These are phyloP conservation scores for Ustilago crameri DNA, from an alignment of 1,284 basidiomycete genomes.

Conservation along the genomic window DNA sequence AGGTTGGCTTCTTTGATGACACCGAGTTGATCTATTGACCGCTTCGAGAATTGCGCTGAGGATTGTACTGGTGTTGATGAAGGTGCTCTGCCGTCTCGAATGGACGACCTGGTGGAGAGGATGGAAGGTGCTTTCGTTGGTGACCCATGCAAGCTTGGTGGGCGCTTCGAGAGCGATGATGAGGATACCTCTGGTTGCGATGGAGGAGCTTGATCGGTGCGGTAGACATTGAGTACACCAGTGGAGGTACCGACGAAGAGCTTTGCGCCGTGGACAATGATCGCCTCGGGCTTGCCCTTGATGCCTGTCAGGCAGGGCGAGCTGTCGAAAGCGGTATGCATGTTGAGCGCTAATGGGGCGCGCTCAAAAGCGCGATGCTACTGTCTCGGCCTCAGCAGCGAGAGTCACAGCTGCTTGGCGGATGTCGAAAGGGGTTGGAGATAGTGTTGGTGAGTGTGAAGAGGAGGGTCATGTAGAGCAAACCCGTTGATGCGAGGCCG, in stretches of 20 bases:
- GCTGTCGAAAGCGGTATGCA: constrained; percentile 55
- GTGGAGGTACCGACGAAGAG: constrained; percentile 55
- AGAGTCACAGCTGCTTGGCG: neutral
- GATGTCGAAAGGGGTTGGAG: neutral
- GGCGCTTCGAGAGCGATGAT: constrained; percentile 1
- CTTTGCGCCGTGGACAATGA: constrained; percentile 51
- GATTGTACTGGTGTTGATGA: constrained; percentile 27
- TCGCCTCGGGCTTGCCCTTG: constrained; percentile 44
- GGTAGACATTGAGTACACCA: constrained; percentile 44
- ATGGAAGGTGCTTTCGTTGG: constrained; percentile 24
- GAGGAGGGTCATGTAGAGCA: too few species aligned
- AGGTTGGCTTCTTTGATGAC: constrained; percentile 84
- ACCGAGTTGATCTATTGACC: constrained; percentile 85
- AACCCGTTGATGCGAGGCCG: too few species aligned
- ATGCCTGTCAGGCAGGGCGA: constrained; percentile 39
- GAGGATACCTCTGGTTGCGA: constrained; percentile 3
- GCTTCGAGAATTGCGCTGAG: constrained; percentile 72
- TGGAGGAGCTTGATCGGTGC: constrained; percentile 14
- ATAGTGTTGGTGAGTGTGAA: neutral
- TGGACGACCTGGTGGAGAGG: constrained; percentile 19
- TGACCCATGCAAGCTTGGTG: constrained; percentile 15
- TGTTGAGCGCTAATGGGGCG: constrained; percentile 4
- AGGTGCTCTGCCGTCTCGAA: neutral
- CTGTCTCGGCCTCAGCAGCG: neutral
- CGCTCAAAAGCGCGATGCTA: constrained; percentile 3